Conservation (phyloP, 2,329 filamentous ascomycete genomes). For the Corynespora cassiicola region DNA sequence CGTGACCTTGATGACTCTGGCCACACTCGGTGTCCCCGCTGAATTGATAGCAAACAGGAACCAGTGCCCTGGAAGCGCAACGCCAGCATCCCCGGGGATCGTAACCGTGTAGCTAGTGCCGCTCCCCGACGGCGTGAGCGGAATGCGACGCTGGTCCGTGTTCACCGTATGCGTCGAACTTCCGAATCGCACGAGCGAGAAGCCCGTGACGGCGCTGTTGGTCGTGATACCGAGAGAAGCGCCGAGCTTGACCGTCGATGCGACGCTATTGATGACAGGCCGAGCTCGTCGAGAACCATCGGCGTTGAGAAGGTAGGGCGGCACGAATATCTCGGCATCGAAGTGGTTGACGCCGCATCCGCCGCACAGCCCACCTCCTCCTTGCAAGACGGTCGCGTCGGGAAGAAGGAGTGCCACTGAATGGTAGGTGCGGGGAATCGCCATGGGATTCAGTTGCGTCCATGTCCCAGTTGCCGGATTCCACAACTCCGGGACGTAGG, state of each 20-base stretch:
- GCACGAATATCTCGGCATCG: slow-evolving; percentile 63
- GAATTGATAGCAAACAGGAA: slow-evolving; percentile 60
- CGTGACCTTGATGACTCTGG: slow-evolving; percentile 49
- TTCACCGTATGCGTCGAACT: slow-evolving; percentile 63
- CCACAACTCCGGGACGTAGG: slow-evolving; percentile 28
- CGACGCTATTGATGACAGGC: slow-evolving; percentile 50
- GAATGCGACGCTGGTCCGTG: slow-evolving; percentile 63
- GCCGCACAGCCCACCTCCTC: slow-evolving; percentile 53
- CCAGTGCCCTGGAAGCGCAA: slow-evolving; percentile 61
- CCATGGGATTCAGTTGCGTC: slow-evolving; percentile 27
- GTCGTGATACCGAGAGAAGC: slow-evolving; percentile 40
- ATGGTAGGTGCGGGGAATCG: slow-evolving; percentile 34
- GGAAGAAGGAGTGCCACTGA: slow-evolving; percentile 32
- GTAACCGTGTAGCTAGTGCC: slow-evolving; percentile 47
- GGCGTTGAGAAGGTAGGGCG: slow-evolving; percentile 61
- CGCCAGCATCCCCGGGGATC: slow-evolving; percentile 56
- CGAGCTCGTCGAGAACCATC: slow-evolving; percentile 51
- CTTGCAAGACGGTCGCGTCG: slow-evolving; percentile 31
- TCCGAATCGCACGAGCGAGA: slow-evolving; percentile 57
- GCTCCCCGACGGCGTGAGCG: slow-evolving; percentile 44
- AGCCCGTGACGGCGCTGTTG: slow-evolving; percentile 28
- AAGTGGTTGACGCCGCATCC: slow-evolving; percentile 56
- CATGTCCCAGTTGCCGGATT: slow-evolving; percentile 26
- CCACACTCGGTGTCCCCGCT: slow-evolving; percentile 55
- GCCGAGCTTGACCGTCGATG: slow-evolving; percentile 36